Evolutionary conservation across 441 rosid species (phyloP).

Genomic region (Croton laevigatus): DNA sequence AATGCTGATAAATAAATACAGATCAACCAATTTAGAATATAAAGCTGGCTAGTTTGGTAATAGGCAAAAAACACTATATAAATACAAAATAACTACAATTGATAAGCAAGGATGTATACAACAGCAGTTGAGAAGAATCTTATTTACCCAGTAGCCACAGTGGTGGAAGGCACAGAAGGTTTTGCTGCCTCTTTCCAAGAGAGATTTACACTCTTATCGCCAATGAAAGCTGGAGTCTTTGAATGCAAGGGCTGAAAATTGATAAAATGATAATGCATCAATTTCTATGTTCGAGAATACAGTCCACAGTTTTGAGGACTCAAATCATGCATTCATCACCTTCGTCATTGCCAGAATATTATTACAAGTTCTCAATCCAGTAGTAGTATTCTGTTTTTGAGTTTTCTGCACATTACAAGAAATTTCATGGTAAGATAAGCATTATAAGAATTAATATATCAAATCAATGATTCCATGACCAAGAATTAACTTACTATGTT

Average conservation of each 20-base stretch:
- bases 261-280: conserved; percentile 15
- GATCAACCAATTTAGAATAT: neutral
- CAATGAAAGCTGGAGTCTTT: conserved; percentile 82
- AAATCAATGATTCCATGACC: neutral
- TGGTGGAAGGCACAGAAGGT: conserved; percentile 46
- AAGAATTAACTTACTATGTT: conserved; percentile 55
- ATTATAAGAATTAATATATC: conserved; percentile 3
- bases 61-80: neutral
- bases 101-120: neutral
- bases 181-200: conserved; percentile 92
- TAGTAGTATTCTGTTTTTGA: conserved; percentile 79
- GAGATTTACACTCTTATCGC: conserved; percentile 75
- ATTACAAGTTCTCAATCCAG: conserved; percentile 90
- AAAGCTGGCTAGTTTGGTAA: neutral
- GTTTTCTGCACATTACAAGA: conserved; percentile 55
- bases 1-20: neutral
- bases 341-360: conserved; percentile 96
- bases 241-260: conserved; percentile 73
- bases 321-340: conserved; percentile 38
- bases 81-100: neutral
- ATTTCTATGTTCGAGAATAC: conserved; percentile 1
- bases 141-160: conserved; percentile 53
- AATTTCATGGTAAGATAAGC: conserved; percentile 8
- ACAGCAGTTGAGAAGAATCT: conserved; percentile 13
- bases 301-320: conserved; percentile 5